Conservation (phyloP, 305 asterid species). For the Plantago rigida region DNA sequence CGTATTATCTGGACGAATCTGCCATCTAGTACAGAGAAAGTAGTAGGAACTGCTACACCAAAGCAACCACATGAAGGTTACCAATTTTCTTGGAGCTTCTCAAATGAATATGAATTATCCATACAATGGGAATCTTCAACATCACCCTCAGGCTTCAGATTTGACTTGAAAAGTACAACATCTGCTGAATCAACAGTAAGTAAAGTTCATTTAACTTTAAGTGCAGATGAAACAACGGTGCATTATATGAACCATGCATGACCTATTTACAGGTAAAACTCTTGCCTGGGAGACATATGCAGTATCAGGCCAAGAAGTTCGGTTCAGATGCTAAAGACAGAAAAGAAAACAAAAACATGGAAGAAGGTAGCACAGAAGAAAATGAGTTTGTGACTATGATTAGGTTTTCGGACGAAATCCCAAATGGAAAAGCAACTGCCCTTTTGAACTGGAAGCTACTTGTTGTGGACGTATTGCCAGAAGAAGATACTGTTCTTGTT, state of each 20-base stretch:
- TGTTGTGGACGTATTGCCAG: conserved; percentile 54
- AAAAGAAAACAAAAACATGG: conserved; percentile 12
- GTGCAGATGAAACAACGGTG: not conserved
- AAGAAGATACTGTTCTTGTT: conserved; percentile 68
- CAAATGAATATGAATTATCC: conserved; percentile 51
- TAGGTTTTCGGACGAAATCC: conserved; percentile 59
- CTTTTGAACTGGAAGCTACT: conserved; percentile 77
- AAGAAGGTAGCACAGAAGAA: conserved; percentile 35
- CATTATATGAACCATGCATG: not conserved
- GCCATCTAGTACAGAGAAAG: conserved; percentile 76
- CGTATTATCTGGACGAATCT: conserved; percentile 25
- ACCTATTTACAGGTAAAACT: conserved; percentile 42
- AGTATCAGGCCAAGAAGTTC: conserved; percentile 42
- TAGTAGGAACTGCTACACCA: conserved; percentile 80
- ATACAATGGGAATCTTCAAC: conserved; percentile 41
- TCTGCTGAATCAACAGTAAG: conserved; percentile 46
- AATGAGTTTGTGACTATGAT: conserved; percentile 55
- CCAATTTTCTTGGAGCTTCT: conserved; percentile 74
- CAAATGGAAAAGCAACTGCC: conserved; percentile 71
- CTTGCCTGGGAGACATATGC: conserved; percentile 65
- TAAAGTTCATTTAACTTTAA: conserved; percentile 1
- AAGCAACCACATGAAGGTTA: conserved; percentile 60
- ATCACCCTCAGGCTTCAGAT: conserved; percentile 35
- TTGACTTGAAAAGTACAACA: conserved; percentile 33
- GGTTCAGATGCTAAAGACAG: conserved; percentile 16